These are phyloP conservation scores for Cryphonectria radicalis DNA, from an alignment of 2,329 filamentous ascomycete species.

Conservation along the genomic window DNA sequence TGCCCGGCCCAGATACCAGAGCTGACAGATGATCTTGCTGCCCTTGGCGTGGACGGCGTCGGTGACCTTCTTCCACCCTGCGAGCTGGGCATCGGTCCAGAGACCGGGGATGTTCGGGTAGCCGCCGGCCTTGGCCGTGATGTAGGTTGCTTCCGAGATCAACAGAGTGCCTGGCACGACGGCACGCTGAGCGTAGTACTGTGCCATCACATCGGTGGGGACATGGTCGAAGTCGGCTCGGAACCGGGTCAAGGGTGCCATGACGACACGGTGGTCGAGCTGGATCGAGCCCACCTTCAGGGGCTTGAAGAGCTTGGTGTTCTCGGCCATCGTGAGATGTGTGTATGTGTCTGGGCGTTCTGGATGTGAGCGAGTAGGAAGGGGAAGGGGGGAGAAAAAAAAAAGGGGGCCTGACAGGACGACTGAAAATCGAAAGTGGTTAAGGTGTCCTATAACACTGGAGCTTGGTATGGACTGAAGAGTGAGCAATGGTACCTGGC, in stretches of 20 bases:
- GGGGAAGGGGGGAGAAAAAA: too few relatives aligned
- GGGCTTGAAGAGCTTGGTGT: constrained; percentile 47
- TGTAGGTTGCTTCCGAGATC: constrained; percentile 61
- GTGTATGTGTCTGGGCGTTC: not conserved
- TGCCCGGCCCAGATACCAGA: constrained; percentile 67
- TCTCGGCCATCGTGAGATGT: constrained; percentile 23
- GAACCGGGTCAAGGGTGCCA: constrained; percentile 63
- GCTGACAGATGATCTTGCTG: constrained; percentile 64
- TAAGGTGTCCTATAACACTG: not conserved
- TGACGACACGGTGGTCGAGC: constrained; percentile 51
- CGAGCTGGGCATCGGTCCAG: constrained; percentile 59
- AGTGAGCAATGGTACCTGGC: not conserved
- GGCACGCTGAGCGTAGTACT: constrained; percentile 39
- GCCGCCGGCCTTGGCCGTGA: constrained; percentile 52
- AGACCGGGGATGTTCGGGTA: constrained; percentile 60
- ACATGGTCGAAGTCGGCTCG: constrained; percentile 48
- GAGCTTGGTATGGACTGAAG: not conserved
- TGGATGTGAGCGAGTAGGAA: not conserved
- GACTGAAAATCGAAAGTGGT: not conserved
- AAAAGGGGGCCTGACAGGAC: not conserved
- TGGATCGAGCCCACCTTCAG: constrained; percentile 45
- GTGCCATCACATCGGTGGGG: constrained; percentile 30
- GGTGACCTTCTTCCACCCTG: constrained; percentile 63
- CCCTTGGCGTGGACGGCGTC: constrained; percentile 67
- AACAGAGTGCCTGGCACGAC: constrained; percentile 50